Conservation (phyloP, 1,284 basidiomycete genomes). For the Boletus calvinii region DNA sequence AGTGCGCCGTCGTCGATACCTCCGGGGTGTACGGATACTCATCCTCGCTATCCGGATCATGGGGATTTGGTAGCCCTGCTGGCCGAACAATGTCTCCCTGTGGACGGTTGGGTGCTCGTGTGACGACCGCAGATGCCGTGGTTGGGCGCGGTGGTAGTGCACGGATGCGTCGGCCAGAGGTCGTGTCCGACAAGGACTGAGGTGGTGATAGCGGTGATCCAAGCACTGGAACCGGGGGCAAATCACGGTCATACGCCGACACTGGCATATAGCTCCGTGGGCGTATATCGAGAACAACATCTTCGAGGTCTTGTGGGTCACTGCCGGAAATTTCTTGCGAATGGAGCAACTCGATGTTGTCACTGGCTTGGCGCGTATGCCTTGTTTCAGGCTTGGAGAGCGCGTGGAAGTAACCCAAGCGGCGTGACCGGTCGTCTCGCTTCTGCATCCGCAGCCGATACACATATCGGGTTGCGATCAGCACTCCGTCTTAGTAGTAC, state of each 20-base stretch:
- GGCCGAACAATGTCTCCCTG: neutral
- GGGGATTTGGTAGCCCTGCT: conserved; percentile 7
- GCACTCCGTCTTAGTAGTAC: conserved; percentile 45
- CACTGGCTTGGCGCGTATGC: conserved; percentile 30
- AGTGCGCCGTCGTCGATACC: conserved; percentile 31
- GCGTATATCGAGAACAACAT: conserved; percentile 26
- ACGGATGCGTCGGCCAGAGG: conserved; percentile 23
- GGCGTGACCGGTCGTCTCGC: conserved; percentile 31
- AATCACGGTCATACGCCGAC: conserved; percentile 23
- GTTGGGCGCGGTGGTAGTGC: conserved; percentile 33
- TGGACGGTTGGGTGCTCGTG: neutral
- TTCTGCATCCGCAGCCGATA: conserved; percentile 56
- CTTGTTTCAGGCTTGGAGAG: conserved; percentile 22
- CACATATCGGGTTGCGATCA: conserved; percentile 60
- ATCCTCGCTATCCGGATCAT: conserved; percentile 19
- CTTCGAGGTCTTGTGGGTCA: conserved; percentile 19
- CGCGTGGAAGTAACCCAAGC: conserved; percentile 35
- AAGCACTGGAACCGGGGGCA: conserved; percentile 1
- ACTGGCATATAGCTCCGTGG: conserved; percentile 20
- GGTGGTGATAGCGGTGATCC: conserved; percentile 12
- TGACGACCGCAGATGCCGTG: neutral
- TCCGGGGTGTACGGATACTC: conserved; percentile 19
- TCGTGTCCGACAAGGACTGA: conserved; percentile 12
- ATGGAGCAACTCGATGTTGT: conserved; percentile 31
- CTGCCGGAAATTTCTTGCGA: conserved; percentile 10